phyloP scores from a whole-genome alignment of 768 basidiomycete genomes.

The Leccinum subgranulosum region DNA sequence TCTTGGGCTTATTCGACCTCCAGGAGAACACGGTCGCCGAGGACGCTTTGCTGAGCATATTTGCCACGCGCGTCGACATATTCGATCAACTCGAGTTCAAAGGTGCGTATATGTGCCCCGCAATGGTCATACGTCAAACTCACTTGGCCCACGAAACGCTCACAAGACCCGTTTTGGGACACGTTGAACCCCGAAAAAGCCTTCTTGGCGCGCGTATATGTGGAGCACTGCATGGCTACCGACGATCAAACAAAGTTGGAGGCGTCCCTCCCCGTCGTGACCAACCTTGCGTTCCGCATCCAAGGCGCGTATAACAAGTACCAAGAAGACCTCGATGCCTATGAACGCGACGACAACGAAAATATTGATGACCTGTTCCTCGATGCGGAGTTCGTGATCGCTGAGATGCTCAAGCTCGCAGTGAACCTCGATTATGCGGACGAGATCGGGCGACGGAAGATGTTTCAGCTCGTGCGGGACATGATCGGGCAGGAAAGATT shows the following conservation, averaged over 20 bases:
- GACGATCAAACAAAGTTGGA: no score
- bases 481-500: constrained; percentile 76
- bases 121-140: neutral
- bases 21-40: constrained; percentile 58
- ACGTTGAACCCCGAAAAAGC: constrained; percentile 69
- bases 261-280: no score
- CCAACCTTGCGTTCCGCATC: no score
- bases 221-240: constrained; percentile 60
- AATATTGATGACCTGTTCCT: no score
- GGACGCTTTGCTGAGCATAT: constrained; percentile 71
- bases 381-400: constrained; percentile 58
- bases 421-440: constrained; percentile 86
- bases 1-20: constrained; percentile 61
- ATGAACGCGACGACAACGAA: no score
- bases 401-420: constrained; percentile 77
- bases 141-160: neutral
- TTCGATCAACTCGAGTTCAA: constrained; percentile 67
- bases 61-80: constrained; percentile 61
- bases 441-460: constrained; percentile 85
- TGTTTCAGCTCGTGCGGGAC: constrained; percentile 80
- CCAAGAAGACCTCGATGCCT: no score
- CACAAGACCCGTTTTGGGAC: constrained; percentile 68
- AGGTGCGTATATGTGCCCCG: constrained; percentile 41
- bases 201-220: constrained; percentile 80
- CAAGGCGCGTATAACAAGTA: no score